Percentiles rank a stretch among this genome's conserved stretches.
These are phyloP conservation scores for Gentiana straminea DNA, from an alignment of 257 asterid species.

Conservation along the genomic window DNA sequence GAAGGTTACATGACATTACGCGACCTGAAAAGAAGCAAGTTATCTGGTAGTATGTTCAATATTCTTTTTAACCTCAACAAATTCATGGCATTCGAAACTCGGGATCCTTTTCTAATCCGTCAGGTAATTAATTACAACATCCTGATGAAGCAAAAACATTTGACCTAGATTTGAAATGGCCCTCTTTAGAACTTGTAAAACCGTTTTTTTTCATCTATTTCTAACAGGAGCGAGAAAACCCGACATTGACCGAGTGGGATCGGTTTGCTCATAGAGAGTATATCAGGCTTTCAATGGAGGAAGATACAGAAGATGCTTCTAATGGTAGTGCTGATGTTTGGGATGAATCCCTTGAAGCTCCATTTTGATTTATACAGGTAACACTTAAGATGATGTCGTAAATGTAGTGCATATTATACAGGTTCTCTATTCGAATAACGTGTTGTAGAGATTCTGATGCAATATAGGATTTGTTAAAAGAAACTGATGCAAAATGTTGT, in stretches of 20 bases:
- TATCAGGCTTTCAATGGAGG: conserved; percentile 99
- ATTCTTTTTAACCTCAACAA: conserved; percentile 95
- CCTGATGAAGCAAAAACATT: conserved; percentile 1
- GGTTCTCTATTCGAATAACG: too few relatives aligned
- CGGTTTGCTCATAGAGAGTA: conserved; percentile 98
- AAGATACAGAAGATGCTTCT: conserved; percentile 98
- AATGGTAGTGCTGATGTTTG: conserved; percentile 99
- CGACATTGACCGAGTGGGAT: conserved; percentile 97
- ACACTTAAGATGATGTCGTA: conserved; percentile 11
- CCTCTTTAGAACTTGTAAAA: conserved; percentile 1
- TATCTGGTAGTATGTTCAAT: conserved; percentile 86
- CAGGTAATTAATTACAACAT: conserved; percentile 43
- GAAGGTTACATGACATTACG: conserved; percentile 70
- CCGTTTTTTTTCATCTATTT: conserved; percentile 11
- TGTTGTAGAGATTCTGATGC: too few relatives aligned
- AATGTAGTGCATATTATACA: too few relatives aligned
- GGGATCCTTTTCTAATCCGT: conserved; percentile 96
- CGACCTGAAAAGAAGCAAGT: conserved; percentile 83
- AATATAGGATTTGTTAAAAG: too few relatives aligned
- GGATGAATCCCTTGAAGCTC: conserved; percentile 99
- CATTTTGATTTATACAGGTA: conserved; percentile 65
- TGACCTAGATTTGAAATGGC: not conserved
- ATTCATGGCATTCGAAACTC: conserved; percentile 99
- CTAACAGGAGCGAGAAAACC: conserved; percentile 95
- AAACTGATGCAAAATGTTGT: too few relatives aligned